Evolutionary conservation across 2,329 filamentous ascomycete species (phyloP), one percentile per base, ranked within the genome.

Genomic region (Fusarium humuli): DNA sequence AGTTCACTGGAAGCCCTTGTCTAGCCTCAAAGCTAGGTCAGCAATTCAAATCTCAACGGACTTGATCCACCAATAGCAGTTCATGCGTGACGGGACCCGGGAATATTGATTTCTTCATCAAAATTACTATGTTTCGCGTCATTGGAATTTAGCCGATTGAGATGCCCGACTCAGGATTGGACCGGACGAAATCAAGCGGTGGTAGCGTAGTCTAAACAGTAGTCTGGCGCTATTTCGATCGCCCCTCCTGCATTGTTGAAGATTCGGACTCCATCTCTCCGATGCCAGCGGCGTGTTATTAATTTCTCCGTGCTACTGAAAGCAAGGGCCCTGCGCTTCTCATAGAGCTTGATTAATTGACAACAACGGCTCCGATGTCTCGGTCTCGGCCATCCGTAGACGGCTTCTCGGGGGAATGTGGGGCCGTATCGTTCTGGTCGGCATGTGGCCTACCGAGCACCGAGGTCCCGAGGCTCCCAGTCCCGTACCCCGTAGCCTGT

Each of bases 391-490:
- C 54, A 47, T 20, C 30, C 30, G 34, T 27, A 46, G 41, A 29
- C 47, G 29, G 32, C 29, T 52, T 30, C 29, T 32, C 53, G 32
- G 61, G 41, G 41, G 34, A 25, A 58, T 54, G 46, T 71, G 68
- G 68, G 68, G 60, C 68, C 68, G 64, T 56, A 22, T 27, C n/a
- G 16, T 16, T 34, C 18, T 16, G 18, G 37, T 37, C 58, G 53
- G 48, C 68, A 70, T 67, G 67, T 71, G 67, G 55, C n/a, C 42
- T 54, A 45, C 57, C 44, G 41, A 64, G 50, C 67, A 42, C 68
- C 63, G 68, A 71, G 69, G 70, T 71, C 46, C 69, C 69, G 65
- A 66, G 61, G 67, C 57, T 44, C 29, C 32, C 22, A 25, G 23
- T 18, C 16, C 44, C 44, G 44, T 46, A 46, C 44, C 23, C 44